These are phyloP conservation scores for Persicaria maculosa DNA, from an alignment of 148 eudicot species.

Conservation along the genomic window DNA sequence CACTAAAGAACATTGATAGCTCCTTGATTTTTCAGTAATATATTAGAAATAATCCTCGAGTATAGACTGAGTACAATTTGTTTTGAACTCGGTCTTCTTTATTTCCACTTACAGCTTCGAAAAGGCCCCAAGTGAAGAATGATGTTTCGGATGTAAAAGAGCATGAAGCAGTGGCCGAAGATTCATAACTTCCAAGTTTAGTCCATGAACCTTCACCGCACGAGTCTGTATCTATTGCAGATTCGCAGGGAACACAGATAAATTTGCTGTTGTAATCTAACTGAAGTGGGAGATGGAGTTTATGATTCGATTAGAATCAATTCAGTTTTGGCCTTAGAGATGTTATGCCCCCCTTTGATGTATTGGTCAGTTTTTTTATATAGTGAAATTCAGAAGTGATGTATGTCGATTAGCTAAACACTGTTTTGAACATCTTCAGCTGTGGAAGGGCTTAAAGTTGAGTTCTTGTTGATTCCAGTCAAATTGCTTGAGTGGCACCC, in stretches of 20 bases:
- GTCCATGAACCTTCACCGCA: too few relatives aligned
- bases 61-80: neutral
- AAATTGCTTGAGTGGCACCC: too few relatives aligned
- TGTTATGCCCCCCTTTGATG: neutral
- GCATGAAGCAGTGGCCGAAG: neutral
- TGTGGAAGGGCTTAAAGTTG: too few relatives aligned
- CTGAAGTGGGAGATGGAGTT: neutral
- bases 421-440: too few relatives aligned
- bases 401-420: too few relatives aligned
- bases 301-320: neutral
- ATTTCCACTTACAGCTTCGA: neutral
- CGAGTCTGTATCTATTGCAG: too few relatives aligned
- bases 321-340: neutral
- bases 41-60: neutral
- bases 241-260: too few relatives aligned
- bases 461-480: too few relatives aligned
- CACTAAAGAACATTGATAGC: neutral
- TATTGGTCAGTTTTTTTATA: neutral
- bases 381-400: neutral
- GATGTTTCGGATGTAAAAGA: slow-evolving; percentile 2
- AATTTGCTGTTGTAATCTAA: neutral
- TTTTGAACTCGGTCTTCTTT: neutral
- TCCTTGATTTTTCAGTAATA: too few relatives aligned
- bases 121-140: slow-evolving; percentile 3
- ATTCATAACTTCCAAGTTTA: neutral